These are phyloP conservation scores for Wickerhamomyces queroliae DNA, from an alignment of 805 yeast species.

Conservation along the genomic window DNA sequence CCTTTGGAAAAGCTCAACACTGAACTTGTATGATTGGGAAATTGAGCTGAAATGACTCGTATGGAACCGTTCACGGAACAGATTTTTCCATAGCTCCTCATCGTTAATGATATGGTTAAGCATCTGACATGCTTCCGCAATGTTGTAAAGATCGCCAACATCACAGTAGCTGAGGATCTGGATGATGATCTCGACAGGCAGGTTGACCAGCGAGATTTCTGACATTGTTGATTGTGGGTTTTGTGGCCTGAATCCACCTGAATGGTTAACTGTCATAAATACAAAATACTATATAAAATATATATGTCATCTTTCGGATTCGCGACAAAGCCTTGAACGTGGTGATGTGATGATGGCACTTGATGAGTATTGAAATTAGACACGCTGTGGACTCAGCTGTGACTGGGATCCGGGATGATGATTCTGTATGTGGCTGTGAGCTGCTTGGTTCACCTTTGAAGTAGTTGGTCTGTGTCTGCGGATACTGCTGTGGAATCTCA, in stretches of 20 bases:
- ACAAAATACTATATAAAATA: no score
- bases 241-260: no score
- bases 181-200: slow-evolving; percentile 33
- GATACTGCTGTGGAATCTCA: no score
- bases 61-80: slow-evolving; percentile 25
- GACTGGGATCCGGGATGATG: no score
- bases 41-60: slow-evolving; percentile 30
- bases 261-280: no score
- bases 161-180: slow-evolving; percentile 30
- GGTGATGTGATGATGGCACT: background rate
- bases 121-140: slow-evolving; percentile 25
- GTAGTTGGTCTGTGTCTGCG: no score
- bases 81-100: slow-evolving; percentile 37
- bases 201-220: no score
- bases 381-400: no score
- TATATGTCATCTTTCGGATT: no score
- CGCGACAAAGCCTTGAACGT: background rate
- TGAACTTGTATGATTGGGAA: slow-evolving; percentile 27
- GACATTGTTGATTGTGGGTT: background rate
- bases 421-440: no score
- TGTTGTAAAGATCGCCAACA: slow-evolving; percentile 26
- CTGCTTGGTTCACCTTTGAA: no score
- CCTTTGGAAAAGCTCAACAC: slow-evolving; percentile 28
- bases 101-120: slow-evolving; percentile 28
- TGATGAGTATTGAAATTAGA: no score